Conservation (phyloP, 371 early-diverging fungal genomes). For the Zychaea mexicana region DNA sequence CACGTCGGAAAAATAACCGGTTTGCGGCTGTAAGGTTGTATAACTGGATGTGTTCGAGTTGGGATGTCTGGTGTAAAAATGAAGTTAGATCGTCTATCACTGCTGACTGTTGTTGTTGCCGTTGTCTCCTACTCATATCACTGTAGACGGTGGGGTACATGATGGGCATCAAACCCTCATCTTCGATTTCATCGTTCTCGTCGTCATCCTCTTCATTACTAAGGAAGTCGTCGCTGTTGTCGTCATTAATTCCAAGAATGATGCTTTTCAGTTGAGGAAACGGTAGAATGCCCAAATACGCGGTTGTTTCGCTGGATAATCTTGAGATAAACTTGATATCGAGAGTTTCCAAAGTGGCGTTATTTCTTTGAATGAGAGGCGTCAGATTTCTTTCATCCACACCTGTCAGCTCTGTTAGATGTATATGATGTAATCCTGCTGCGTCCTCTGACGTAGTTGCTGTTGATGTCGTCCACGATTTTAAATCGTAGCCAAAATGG, state of each 20-base stretch:
- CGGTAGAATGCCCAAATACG: neutral
- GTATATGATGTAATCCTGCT: neutral
- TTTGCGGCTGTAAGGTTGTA: neutral
- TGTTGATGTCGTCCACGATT: neutral
- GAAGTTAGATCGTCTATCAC: neutral
- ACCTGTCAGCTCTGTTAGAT: neutral
- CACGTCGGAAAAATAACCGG: neutral
- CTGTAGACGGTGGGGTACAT: too few relatives aligned
- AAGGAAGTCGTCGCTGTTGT: neutral
- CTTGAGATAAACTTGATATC: neutral
- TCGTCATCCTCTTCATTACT: too few relatives aligned
- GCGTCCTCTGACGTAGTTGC: neutral
- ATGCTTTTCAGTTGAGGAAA: neutral
- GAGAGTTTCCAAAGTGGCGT: neutral
- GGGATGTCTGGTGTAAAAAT: neutral
- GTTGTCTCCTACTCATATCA: neutral
- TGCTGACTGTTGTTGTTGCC: too few relatives aligned
- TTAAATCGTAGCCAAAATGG: neutral
- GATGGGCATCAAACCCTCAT: neutral
- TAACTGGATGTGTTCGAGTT: neutral
- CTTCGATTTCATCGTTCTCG: neutral
- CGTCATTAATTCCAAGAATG: neutral
- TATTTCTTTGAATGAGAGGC: neutral
- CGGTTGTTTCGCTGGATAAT: neutral
- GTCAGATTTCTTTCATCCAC: neutral